phyloP scores from a whole-genome alignment of 331 rosid genomes.

The Rosa hybrid region DNA sequence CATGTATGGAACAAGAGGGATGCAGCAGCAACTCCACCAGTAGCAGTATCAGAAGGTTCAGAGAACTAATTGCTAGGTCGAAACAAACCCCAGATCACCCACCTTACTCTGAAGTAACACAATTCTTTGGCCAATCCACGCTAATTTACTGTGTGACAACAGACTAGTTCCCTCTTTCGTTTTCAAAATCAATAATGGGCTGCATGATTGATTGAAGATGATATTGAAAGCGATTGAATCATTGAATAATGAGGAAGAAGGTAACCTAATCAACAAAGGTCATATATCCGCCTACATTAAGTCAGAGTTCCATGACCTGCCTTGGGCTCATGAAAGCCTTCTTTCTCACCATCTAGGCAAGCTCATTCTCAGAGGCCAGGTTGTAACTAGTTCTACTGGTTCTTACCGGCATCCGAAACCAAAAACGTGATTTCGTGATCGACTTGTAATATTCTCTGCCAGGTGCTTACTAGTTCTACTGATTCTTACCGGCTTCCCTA shows the following conservation, averaged over 20 bases:
- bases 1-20: neutral
- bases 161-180: neutral
- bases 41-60: neutral
- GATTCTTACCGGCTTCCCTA: neutral
- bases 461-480: no score
- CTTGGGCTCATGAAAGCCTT: no score
- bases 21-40: neutral
- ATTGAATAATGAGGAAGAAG: neutral
- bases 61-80: neutral
- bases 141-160: neutral
- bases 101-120: neutral
- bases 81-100: neutral
- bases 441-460: no score
- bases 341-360: no score
- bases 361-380: neutral
- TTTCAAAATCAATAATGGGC: neutral
- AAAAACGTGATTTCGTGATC: neutral
- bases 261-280: no score
- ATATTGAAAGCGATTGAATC: neutral
- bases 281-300: neutral
- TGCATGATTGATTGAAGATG: neutral
- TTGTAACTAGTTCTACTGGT: neutral
- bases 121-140: neutral
- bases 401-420: neutral
- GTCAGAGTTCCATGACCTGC: neutral